Percentiles rank a stretch among this genome's conserved stretches.
phyloP scores from a whole-genome alignment of 73 alveolate species.

The Symbiodinium natans region DNA sequence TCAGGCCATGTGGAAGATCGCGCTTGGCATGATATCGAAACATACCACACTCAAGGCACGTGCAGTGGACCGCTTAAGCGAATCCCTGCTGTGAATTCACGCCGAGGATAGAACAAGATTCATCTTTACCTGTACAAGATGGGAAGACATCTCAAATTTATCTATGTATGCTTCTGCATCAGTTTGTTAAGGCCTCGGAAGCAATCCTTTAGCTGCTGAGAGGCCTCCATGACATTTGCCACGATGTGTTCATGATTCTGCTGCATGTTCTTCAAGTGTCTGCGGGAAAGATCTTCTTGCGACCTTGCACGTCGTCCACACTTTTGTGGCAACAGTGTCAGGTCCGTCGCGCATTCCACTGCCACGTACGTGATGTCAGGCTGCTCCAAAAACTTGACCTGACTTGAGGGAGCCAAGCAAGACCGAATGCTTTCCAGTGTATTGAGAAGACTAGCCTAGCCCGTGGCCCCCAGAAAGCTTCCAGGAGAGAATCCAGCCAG shows the following conservation, averaged over 20 bases:
- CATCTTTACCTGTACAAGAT: not conserved
- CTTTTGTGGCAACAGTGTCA: not conserved
- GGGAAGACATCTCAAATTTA: not conserved
- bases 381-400: not conserved
- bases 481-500: not conserved
- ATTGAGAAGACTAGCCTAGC: too few species aligned
- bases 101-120: not conserved
- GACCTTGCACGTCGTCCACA: not conserved
- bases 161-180: not conserved
- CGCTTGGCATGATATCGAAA: slow-evolving; percentile 6
- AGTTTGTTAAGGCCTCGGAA: not conserved
- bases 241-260: slow-evolving; percentile 69
- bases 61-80: not conserved
- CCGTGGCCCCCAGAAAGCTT: too few species aligned
- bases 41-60: not conserved
- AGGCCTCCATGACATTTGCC: not conserved
- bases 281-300: slow-evolving; percentile 10
- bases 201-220: not conserved
- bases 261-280: not conserved
- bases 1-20: slow-evolving; percentile 86
- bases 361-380: not conserved
- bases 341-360: not conserved
- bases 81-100: not conserved
- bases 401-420: too few species aligned
- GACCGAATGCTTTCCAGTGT: too few species aligned